Evolutionary conservation across 768 basidiomycete species (phyloP).

Genomic region (Termitomyces heimii): DNA sequence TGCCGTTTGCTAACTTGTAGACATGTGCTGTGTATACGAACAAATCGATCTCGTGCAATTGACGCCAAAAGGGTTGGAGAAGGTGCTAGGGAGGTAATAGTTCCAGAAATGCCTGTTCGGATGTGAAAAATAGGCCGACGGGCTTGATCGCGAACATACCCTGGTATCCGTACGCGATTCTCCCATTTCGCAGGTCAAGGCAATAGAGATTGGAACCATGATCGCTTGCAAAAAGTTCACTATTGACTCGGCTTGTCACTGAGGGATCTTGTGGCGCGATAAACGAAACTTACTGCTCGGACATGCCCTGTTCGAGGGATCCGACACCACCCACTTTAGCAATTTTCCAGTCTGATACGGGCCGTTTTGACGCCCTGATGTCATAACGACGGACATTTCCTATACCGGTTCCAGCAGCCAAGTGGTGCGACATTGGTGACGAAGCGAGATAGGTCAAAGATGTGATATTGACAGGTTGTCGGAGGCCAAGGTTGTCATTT

Average conservation of each 20-base stretch:
- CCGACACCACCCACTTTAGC: constrained; percentile 59
- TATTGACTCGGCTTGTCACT: constrained; percentile 20
- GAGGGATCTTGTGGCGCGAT: background rate
- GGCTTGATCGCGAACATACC: constrained; percentile 27
- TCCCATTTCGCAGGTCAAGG: constrained; percentile 65
- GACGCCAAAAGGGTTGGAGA: constrained; percentile 53
- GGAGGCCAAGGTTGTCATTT: constrained; percentile 70
- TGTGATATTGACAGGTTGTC: constrained; percentile 74
- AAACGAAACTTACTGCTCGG: constrained; percentile 51
- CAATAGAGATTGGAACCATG: constrained; percentile 56
- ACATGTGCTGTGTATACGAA: constrained; percentile 60
- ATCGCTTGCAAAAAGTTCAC: constrained; percentile 69
- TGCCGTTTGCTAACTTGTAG: constrained; percentile 43
- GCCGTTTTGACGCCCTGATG: constrained; percentile 59
- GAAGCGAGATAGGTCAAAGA: constrained; percentile 54
- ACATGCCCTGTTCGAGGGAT: constrained; percentile 48
- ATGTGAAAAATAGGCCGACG: background rate
- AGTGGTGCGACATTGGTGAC: constrained; percentile 33
- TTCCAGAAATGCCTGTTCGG: constrained; percentile 60
- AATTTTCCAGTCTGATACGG: constrained; percentile 63
- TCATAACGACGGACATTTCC: constrained; percentile 79
- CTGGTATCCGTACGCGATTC: constrained; percentile 60
- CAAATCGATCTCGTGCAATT: constrained; percentile 60
- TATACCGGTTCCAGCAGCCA: constrained; percentile 67
- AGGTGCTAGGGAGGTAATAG: constrained; percentile 58